Evolutionary conservation across 495 filamentous ascomycete genomes (phyloP).

Genomic region (Tirmania nivea): DNA sequence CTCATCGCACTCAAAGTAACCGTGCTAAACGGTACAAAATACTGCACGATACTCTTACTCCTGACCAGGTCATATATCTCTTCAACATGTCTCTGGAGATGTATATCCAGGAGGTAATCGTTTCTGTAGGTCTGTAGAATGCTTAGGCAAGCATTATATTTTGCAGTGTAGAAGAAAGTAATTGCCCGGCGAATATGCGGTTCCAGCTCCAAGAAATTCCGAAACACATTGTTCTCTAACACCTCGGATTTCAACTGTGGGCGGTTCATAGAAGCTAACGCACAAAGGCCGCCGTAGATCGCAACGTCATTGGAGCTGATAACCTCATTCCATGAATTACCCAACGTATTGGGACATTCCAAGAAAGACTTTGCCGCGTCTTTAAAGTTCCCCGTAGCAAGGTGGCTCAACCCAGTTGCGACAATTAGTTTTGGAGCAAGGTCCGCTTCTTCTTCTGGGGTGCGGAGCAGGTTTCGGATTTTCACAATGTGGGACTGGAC

Average conservation of each 20-base stretch:
- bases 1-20: slow-evolving; percentile 50
- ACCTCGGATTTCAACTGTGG: slow-evolving; percentile 49
- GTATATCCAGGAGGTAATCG: slow-evolving; percentile 77
- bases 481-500: slow-evolving; percentile 48
- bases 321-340: slow-evolving; percentile 44
- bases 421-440: slow-evolving; percentile 43
- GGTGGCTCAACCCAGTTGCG: slow-evolving; percentile 45
- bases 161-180: slow-evolving; percentile 61
- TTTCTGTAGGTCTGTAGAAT: slow-evolving; percentile 59
- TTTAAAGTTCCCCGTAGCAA: slow-evolving; percentile 40
- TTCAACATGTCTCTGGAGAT: slow-evolving; percentile 56
- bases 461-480: slow-evolving; percentile 30
- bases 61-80: slow-evolving; percentile 50
- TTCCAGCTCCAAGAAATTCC: slow-evolving; percentile 75
- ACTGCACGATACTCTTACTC: slow-evolving; percentile 80
- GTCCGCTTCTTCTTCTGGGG: slow-evolving; percentile 35
- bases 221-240: slow-evolving; percentile 58
- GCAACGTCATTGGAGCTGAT: slow-evolving; percentile 73
- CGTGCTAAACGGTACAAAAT: slow-evolving; percentile 58
- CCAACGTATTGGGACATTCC: slow-evolving; percentile 28
- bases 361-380: slow-evolving; percentile 61
- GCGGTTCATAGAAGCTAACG: slow-evolving; percentile 74
- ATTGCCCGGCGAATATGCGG: slow-evolving; percentile 87
- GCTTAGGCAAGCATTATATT: slow-evolving; percentile 63
- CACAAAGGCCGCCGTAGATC: slow-evolving; percentile 74